Evolutionary conservation across 2,329 filamentous ascomycete genomes (phyloP), one percentile per base, ranked within the genome.

Genomic region (Cyclaneusma minus): DNA sequence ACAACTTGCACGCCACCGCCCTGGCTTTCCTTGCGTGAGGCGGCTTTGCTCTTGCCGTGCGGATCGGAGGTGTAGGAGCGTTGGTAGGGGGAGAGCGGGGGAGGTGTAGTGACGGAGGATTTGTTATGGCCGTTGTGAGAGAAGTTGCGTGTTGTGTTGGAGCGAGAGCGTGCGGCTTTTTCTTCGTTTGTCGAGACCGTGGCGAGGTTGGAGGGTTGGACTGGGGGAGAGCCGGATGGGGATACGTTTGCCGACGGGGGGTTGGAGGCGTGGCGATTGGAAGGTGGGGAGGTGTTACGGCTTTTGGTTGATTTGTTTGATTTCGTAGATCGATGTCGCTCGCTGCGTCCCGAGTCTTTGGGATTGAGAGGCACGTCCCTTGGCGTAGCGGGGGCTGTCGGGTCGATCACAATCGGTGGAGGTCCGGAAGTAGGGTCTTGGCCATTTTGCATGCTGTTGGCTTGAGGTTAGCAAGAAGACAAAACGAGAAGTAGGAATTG

Each of bases 1-100:
- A 89, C 85, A 41, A 94, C 81, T 50, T 92, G 83, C 29, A 94
- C 72, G 11, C 87, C 87, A 28, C 85, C 85, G 3, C 42, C 38
- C 29, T 35, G 37, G 11, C 39, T 44, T 21, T 43, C 36, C 15
- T 46, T 46, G 15, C 43, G 6, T 5, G 14, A 17, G n/a, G 14
- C 14, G 0, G 24, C 8, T 14, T 26, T 16, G 13, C 22, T n/a
- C 13, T 4, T 39, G 36, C 30, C 38, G 26, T 22, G 37, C 25
- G 10, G 25, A 19, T n/a, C 42, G 33, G 13, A 6, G 4, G 28
- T 40, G 23, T 43, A 42, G 5, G 43, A 41, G 14, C 37, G 35
- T 28, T 43, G 42, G 24, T 47, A 46, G 6, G 41, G 41, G 7
- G 36, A 43, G 15, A 41, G 33, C 16, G 42, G 42, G 15, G 35